Evolutionary conservation across 768 basidiomycete species (phyloP).

Genomic region (Mycena polygramma): DNA sequence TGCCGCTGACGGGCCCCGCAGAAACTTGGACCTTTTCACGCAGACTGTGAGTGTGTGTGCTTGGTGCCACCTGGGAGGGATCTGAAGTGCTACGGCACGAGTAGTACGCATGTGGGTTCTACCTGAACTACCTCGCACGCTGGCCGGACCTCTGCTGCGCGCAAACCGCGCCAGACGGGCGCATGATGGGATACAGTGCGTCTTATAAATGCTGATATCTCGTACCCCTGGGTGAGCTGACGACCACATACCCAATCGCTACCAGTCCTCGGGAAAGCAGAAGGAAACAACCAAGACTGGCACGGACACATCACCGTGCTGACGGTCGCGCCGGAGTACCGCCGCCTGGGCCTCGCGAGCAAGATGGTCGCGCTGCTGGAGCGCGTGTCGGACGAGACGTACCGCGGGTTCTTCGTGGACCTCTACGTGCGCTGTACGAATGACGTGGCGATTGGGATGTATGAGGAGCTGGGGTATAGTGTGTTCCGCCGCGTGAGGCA

Average conservation of each 20-base stretch:
- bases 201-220: not conserved
- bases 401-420: conserved; percentile 93
- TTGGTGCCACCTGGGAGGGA: not conserved
- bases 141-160: conserved; percentile 95
- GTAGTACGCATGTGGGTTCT: conserved; percentile 91
- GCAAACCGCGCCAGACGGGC: conserved; percentile 83
- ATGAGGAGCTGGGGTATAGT: conserved; percentile 93
- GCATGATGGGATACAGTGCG: conserved; percentile 93
- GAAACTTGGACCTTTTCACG: conserved; percentile 97
- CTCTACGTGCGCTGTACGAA: conserved; percentile 95
- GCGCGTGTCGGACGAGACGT: conserved; percentile 82
- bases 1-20: conserved; percentile 46
- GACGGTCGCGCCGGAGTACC: conserved; percentile 94
- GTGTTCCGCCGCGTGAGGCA: conserved; percentile 92
- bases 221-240: not conserved
- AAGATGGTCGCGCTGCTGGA: conserved; percentile 92
- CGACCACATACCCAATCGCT: not conserved
- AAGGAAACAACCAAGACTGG: conserved; percentile 81
- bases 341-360: conserved; percentile 87
- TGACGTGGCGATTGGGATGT: conserved; percentile 87
- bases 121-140: conserved; percentile 86
- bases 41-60: conserved; percentile 85
- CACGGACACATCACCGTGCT: conserved; percentile 97
- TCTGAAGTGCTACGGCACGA: not conserved
- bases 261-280: conserved; percentile 93